Evolutionary conservation across 1,284 basidiomycete species (phyloP), one percentile per base, ranked within the genome.

Genomic region (Leucoagaricus sp.): DNA sequence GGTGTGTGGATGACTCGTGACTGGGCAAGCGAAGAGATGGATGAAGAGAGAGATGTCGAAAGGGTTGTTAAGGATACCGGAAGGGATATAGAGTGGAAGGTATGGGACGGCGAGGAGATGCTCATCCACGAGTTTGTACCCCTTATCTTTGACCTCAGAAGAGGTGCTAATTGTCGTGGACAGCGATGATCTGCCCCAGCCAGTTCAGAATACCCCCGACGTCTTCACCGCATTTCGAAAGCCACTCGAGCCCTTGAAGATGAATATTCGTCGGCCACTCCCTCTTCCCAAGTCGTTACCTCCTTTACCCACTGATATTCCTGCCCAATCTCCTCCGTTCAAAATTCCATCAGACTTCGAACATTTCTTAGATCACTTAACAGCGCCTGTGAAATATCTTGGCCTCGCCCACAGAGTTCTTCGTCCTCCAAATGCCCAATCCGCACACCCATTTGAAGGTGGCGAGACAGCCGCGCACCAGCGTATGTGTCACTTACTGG

Each of bases 101-200:
- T 45, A 15, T 45, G 44, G 44, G 23, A 45, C n/a, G 44, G 44
- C 26, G 44, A 45, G 23, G 44, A 45, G 25, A 45, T 45, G 44
- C 44, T 45, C 44, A 45, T 45, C 26, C 44, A 45, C 21, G 23
- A 45, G 44, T 45, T 8, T 17, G 44, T 45, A 28, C 26, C 6
- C 9, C 23, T 13, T 6, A 9, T 5, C 44, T 45, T 17, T 6
- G 23, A 15, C 15, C 5, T 9, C 23, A 6, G 44, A 28, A 3
- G 5, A 9, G 6, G 15, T 12, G 4, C 23, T 45, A 4, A 45
- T 12, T 45, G 26, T 28, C 10, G 13, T 41, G 8, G 13, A 33
- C 31, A 45, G 44, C 25, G 25, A 45, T 29, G 44, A 45, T 25
- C 28, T 45, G 25, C 17, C 44, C 7, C 23, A 45, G 12, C 26